Base-by-base conservation (phyloP, 768 basidiomycete genomes). In the Pisolithus orientalis region DNA sequence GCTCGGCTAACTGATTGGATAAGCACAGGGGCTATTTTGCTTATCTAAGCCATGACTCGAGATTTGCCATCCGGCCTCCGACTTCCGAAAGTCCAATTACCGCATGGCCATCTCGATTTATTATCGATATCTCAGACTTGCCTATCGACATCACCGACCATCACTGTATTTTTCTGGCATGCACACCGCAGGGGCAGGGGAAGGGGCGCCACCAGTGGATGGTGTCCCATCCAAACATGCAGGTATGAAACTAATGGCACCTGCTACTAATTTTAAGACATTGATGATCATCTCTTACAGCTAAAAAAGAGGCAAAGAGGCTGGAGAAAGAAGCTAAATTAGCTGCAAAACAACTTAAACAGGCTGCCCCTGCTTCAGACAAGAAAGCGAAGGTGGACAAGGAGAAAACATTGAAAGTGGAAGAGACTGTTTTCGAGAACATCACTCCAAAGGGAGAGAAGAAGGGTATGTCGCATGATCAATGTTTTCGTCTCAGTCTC, bases 361-460 rank as follows among this genome's bases (percentile, higher is more conserved):
- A 61, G 14, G 55, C 72, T 28, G 67, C 72, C 0, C 61, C 70
- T 40, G 64, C 72, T 8, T 70, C 70, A 2, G 82, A 84, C 62
- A 91, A 91, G 73, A 90, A 87, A 61, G 73, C 65, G 44, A 90
- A 91, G 70, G 80, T 71, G 27, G 85, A 84, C 64, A 89, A 90
- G 70, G 77, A 83, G 61, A 83, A 91, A 70, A 77, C 83, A 60
- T 83, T 82, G 68, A 83, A 82, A 65, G 79, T 79, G 21, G 85
- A 83, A 45, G 85, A 84, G 50, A 75, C 74, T 1, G 75, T 75
- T n/a, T 95, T 90, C 68, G 86, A 95, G 54, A 94, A 96, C 71
- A 83, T 79, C 3, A 96, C 94, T 0, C 91, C 90, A 0, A 80
- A 77, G 62, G 96, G 95, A 39, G 79, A 95, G 65, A 98, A 97